phyloP scores from a whole-genome alignment of 352 stramenopile species.

The Phytophthora multivora region DNA sequence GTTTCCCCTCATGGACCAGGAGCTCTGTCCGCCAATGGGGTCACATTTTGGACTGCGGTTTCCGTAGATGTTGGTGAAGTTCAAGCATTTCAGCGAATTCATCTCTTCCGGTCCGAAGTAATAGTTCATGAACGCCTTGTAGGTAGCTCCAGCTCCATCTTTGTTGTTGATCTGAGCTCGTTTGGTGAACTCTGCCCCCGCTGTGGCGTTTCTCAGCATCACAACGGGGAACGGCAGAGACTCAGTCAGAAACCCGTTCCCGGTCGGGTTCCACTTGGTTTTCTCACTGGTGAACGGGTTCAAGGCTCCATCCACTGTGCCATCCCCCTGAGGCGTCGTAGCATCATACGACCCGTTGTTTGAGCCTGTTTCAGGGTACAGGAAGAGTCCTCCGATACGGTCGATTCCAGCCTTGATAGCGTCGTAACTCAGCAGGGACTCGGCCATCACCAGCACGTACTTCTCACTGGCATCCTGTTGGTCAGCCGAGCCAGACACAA shows the following conservation, averaged over 20 bases:
- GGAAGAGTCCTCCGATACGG: conserved; percentile 63
- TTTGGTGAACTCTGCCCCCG: conserved; percentile 48
- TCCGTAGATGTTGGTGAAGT: conserved; percentile 79
- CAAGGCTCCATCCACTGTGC: conserved; percentile 61
- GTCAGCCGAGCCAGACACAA: conserved; percentile 35
- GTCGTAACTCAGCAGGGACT: conserved; percentile 56
- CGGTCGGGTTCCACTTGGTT: conserved; percentile 69
- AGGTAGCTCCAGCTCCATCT: conserved; percentile 47
- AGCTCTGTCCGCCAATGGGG: conserved; percentile 80
- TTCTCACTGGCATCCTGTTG: conserved; percentile 37
- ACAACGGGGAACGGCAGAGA: conserved; percentile 72
- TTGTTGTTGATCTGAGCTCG: conserved; percentile 69
- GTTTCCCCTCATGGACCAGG: conserved; percentile 69
- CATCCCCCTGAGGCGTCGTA: conserved; percentile 60
- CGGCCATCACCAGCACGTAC: conserved; percentile 70
- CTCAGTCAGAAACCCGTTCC: conserved; percentile 48
- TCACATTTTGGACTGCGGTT: conserved; percentile 70
- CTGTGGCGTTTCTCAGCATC: conserved; percentile 50
- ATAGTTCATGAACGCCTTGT: conserved; percentile 84
- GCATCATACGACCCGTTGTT: conserved; percentile 61
- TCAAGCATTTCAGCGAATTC: conserved; percentile 74
- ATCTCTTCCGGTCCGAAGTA: conserved; percentile 82
- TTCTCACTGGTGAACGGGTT: conserved; percentile 71
- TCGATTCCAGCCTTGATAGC: conserved; percentile 29
- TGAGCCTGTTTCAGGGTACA: conserved; percentile 43